These are phyloP conservation scores for Sporothrix curviconia DNA, from an alignment of 2,329 filamentous ascomycete species.

Conservation along the genomic window DNA sequence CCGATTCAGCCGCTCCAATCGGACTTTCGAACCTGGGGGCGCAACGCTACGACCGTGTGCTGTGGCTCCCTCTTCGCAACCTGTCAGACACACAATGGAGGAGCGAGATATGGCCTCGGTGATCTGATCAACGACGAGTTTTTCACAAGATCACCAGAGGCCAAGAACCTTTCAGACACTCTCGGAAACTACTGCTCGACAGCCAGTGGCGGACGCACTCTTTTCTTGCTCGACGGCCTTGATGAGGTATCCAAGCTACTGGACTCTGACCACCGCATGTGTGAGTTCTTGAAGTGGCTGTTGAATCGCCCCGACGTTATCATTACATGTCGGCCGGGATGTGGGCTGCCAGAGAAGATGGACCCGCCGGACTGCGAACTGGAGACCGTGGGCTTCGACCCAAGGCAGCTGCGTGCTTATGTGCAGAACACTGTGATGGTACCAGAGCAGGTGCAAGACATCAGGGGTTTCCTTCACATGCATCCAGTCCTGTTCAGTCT, in stretches of 20 bases:
- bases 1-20: conserved; percentile 25
- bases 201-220: conserved; percentile 18
- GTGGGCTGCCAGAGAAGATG: neutral
- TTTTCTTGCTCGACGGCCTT: conserved; percentile 38
- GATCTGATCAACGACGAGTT: neutral
- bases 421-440: neutral
- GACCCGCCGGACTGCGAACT: neutral
- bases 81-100: too few species aligned
- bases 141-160: neutral
- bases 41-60: conserved; percentile 28
- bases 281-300: conserved; percentile 25
- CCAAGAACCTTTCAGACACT: neutral
- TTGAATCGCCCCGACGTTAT: conserved; percentile 32
- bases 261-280: conserved; percentile 16
- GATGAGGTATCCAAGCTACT: conserved; percentile 32
- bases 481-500: neutral
- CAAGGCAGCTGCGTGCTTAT: neutral
- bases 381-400: neutral
- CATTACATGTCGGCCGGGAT: conserved; percentile 25
- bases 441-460: neutral
- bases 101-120: neutral
- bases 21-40: neutral
- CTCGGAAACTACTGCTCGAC: neutral
- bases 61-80: conserved; percentile 35
- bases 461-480: neutral